These are phyloP conservation scores for Hippophae tibetana DNA, from an alignment of 306 rosid genomes.

Conservation along the genomic window DNA sequence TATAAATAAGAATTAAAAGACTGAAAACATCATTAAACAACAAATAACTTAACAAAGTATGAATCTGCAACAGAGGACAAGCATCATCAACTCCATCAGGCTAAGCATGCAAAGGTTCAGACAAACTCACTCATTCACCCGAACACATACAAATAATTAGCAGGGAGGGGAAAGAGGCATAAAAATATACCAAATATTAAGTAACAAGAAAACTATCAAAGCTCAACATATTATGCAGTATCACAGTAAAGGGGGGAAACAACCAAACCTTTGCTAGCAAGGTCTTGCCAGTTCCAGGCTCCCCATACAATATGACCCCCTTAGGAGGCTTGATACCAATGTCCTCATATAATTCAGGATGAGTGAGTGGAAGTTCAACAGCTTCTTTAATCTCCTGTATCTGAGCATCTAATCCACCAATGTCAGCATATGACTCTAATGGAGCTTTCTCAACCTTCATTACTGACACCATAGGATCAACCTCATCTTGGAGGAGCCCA, in stretches of 20 bases:
- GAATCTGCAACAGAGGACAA: neutral
- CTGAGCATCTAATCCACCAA: conserved; percentile 97
- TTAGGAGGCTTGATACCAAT: conserved; percentile 98
- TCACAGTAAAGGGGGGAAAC: conserved; percentile 1
- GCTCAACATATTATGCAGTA: neutral
- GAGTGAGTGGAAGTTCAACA: conserved; percentile 92
- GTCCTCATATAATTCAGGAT: conserved; percentile 94
- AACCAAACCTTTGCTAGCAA: conserved; percentile 79
- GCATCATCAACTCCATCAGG: too few relatives aligned
- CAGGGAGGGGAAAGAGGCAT: too few relatives aligned
- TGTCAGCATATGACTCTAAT: conserved; percentile 90
- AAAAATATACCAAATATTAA: neutral
- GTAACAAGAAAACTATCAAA: neutral
- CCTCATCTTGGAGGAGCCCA: conserved; percentile 98
- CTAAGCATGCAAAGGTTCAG: too few relatives aligned
- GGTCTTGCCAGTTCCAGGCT: conserved; percentile 99
- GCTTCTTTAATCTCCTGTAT: conserved; percentile 99
- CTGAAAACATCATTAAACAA: neutral
- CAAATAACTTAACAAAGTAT: neutral
- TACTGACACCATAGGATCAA: conserved; percentile 89
- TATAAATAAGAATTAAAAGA: neutral
- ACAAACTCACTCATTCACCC: too few relatives aligned
- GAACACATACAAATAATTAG: too few relatives aligned
- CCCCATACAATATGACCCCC: conserved; percentile 87
- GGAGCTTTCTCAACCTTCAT: conserved; percentile 99